Percentiles rank a stretch among this genome's conserved stretches.
Evolutionary conservation across 2,329 filamentous ascomycete species (phyloP).

Genomic region (Claviceps cyperi): DNA sequence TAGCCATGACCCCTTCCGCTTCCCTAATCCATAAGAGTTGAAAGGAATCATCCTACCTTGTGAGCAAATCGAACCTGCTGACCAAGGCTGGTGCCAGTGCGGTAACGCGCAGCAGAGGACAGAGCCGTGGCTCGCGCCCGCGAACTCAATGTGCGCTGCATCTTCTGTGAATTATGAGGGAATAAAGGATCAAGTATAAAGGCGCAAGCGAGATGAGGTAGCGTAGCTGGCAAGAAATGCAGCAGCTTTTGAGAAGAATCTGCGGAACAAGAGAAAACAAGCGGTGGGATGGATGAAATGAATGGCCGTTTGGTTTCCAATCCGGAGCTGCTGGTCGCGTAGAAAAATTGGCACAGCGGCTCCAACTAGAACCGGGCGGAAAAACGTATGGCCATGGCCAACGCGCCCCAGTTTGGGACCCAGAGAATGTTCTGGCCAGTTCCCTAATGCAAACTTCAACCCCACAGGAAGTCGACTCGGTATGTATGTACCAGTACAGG

Average conservation of each 20-base stretch:
- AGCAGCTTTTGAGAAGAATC: conserved; percentile 2
- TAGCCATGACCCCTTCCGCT: neutral
- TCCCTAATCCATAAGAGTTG: neutral
- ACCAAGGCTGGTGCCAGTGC: conserved; percentile 49
- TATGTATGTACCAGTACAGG: too few relatives aligned
- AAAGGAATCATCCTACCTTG: conserved; percentile 51
- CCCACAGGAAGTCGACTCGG: too few relatives aligned
- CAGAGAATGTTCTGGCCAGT: conserved; percentile 8
- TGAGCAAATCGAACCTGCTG: conserved; percentile 94
- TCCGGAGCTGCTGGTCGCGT: conserved; percentile 9
- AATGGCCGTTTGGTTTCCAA: conserved; percentile 3
- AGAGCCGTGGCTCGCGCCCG: conserved; percentile 67
- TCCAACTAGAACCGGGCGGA: conserved; percentile 16
- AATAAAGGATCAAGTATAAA: conserved; percentile 14
- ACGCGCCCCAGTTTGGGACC: conserved; percentile 1
- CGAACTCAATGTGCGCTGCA: conserved; percentile 91
- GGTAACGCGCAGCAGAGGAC: conserved; percentile 53
- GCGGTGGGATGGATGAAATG: conserved; percentile 3
- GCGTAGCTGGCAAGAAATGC: conserved; percentile 9
- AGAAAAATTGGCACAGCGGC: conserved; percentile 27
- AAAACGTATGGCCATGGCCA: conserved; percentile 20
- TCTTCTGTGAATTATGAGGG: conserved; percentile 35
- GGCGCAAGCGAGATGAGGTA: conserved; percentile 12
- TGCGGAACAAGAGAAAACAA: conserved; percentile 4
- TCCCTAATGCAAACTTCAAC: neutral